These are phyloP conservation scores for Puccinia hordei DNA, from an alignment of 1,284 basidiomycete species.

Conservation along the genomic window DNA sequence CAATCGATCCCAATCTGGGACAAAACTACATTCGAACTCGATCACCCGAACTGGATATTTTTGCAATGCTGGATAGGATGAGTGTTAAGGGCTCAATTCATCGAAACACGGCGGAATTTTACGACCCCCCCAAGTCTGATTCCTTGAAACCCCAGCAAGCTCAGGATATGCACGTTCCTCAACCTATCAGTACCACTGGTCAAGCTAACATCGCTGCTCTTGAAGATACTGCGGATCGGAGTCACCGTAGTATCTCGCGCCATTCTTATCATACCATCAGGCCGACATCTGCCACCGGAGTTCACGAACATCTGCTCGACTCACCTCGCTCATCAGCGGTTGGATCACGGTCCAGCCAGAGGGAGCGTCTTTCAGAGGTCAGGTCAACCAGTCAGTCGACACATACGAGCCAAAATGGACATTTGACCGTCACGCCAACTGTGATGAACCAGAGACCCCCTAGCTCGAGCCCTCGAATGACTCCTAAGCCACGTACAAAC, in stretches of 20 bases:
- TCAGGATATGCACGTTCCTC: conserved; percentile 25
- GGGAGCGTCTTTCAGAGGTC: conserved; percentile 32
- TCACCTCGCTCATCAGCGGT: conserved; percentile 35
- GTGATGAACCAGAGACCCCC: neutral
- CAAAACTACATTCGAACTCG: conserved; percentile 11
- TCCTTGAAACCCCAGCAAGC: neutral
- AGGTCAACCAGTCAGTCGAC: neutral
- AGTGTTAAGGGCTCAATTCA: conserved; percentile 46
- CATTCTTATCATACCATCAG: conserved; percentile 49
- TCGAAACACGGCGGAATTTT: conserved; percentile 40
- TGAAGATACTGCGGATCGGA: conserved; percentile 5
- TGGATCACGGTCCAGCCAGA: conserved; percentile 9
- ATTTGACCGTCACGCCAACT: neutral
- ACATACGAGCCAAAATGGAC: neutral
- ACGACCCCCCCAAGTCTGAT: conserved; percentile 21
- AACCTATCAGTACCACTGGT: conserved; percentile 19
- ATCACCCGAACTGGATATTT: conserved; percentile 47
- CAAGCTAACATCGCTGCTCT: conserved; percentile 25
- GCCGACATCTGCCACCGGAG: conserved; percentile 44
- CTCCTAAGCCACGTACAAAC: neutral
- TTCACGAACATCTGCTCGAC: conserved; percentile 30
- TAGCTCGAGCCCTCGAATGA: neutral
- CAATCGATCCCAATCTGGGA: conserved; percentile 35
- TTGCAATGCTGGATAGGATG: conserved; percentile 51
- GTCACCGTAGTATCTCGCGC: conserved; percentile 13